phyloP scores from a whole-genome alignment of 306 rosid genomes.

The Sindora glabra region DNA sequence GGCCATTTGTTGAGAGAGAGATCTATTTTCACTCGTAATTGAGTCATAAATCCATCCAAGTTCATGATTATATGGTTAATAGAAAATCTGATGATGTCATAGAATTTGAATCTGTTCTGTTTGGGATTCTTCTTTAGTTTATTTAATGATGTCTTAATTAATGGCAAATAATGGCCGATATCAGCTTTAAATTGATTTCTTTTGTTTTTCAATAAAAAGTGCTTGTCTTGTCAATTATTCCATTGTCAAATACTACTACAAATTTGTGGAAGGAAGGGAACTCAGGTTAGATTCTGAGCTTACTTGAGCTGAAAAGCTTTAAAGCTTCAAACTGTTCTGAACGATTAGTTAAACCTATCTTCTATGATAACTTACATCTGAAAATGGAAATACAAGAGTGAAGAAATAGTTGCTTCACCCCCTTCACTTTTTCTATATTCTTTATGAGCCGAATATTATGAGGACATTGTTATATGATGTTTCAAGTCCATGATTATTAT shows the following conservation, averaged over 20 bases:
- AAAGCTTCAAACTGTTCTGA: background rate
- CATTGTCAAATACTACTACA: background rate
- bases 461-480: background rate
- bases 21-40: slow-evolving; percentile 4
- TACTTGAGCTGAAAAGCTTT: background rate
- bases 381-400: background rate
- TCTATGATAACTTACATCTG: background rate
- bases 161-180: slow-evolving; percentile 14
- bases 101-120: slow-evolving; percentile 20
- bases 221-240: slow-evolving; percentile 2
- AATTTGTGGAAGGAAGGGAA: background rate
- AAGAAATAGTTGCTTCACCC: background rate
- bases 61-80: slow-evolving; percentile 11
- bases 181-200: slow-evolving; percentile 4
- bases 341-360: background rate
- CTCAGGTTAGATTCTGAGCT: background rate
- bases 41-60: slow-evolving; percentile 22
- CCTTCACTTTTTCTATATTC: background rate
- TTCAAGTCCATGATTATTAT: background rate
- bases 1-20: slow-evolving; percentile 20
- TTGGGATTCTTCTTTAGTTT: slow-evolving; percentile 18
- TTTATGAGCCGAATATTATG: background rate
- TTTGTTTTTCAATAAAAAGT: background rate
- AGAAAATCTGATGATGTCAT: slow-evolving; percentile 3
- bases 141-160: slow-evolving; percentile 21